Percentiles rank a stretch among this genome's conserved stretches.
Conservation (phyloP, 1,284 basidiomycete species). For the Abortiporus biennis region DNA sequence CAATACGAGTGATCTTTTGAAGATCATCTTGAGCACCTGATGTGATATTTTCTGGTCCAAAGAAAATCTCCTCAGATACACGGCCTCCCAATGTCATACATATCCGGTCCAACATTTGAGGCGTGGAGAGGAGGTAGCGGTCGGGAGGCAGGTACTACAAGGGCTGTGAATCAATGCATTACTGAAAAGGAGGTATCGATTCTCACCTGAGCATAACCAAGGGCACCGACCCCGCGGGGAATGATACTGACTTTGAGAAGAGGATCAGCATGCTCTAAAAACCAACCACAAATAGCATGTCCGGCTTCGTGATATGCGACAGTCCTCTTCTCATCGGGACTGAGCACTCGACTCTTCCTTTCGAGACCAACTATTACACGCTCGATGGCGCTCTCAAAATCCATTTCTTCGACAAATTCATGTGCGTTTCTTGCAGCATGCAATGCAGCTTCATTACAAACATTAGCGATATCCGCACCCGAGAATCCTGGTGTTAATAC, state of each 20-base stretch:
- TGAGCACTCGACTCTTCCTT: slow-evolving; percentile 91
- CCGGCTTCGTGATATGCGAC: slow-evolving; percentile 99
- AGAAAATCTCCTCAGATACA: slow-evolving; percentile 98
- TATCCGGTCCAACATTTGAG: slow-evolving; percentile 93
- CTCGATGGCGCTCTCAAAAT: slow-evolving; percentile 98
- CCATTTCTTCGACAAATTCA: slow-evolving; percentile 75
- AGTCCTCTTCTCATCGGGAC: slow-evolving; percentile 96
- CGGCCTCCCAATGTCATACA: slow-evolving; percentile 99
- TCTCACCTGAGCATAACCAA: slow-evolving; percentile 91
- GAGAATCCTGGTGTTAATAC: slow-evolving; percentile 98
- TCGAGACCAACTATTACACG: slow-evolving; percentile 97
- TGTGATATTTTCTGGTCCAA: slow-evolving; percentile 88
- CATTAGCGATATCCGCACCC: slow-evolving; percentile 98
- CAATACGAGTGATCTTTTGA: slow-evolving; percentile 97
- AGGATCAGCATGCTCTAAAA: slow-evolving; percentile 95
- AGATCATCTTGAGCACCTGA: slow-evolving; percentile 97
- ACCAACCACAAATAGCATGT: slow-evolving; percentile 98
- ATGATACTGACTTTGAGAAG: slow-evolving; percentile 98
- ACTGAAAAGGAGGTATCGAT: neutral
- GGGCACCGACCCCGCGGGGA: slow-evolving; percentile 90
- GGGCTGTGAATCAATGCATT: slow-evolving; percentile 4
- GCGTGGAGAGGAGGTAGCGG: slow-evolving; percentile 91
- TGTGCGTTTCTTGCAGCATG: slow-evolving; percentile 87
- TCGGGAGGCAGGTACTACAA: slow-evolving; percentile 89
- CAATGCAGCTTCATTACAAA: slow-evolving; percentile 96